Evolutionary conservation across 176 grass and related monocot genomes (phyloP).

Genomic region (Oryza punctata): DNA sequence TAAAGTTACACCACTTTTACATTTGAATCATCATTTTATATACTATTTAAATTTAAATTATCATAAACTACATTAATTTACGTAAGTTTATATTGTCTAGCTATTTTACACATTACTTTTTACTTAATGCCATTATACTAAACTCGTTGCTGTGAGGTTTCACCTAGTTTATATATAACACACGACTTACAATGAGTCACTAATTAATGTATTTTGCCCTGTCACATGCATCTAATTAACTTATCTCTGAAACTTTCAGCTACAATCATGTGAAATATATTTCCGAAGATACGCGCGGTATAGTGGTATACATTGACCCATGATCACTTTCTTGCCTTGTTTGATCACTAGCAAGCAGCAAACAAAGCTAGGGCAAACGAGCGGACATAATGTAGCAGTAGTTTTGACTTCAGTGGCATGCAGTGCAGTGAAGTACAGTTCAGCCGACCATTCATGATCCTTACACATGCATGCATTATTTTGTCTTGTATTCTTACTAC

Average conservation of each 20-base stretch:
- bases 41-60: too few species aligned
- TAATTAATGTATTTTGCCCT: too few species aligned
- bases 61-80: too few species aligned
- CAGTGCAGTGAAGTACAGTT: neutral
- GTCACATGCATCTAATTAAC: neutral
- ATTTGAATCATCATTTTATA: too few species aligned
- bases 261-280: neutral
- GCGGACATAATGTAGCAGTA: neutral
- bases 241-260: neutral
- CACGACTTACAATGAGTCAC: neutral
- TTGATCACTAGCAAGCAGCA: neutral
- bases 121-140: too few species aligned
- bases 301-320: neutral
- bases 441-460: neutral
- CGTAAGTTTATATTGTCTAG: too few species aligned
- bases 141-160: too few species aligned
- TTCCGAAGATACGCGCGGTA: neutral
- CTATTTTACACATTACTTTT: too few species aligned
- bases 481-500: too few species aligned
- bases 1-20: too few species aligned
- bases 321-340: constrained; percentile 6
- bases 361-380: neutral
- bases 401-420: constrained; percentile 19
- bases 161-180: too few species aligned
- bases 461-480: neutral